Conservation (phyloP, 352 stramenopile species). For the Phytophthora pluvialis region DNA sequence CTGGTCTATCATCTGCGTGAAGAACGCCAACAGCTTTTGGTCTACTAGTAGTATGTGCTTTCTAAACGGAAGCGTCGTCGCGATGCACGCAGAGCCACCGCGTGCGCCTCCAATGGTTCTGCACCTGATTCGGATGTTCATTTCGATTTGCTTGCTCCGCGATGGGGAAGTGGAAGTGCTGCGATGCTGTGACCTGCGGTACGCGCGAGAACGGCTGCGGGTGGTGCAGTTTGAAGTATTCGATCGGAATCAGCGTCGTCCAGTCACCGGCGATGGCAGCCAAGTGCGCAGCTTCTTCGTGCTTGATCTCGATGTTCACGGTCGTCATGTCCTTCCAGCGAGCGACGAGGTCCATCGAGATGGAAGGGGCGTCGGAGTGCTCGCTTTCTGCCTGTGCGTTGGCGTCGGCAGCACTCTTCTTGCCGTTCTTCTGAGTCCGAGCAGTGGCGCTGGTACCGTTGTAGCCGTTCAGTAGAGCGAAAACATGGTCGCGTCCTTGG, state of each 20-base stretch:
- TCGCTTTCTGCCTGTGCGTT: slow-evolving; percentile 10
- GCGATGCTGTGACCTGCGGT: slow-evolving; percentile 53
- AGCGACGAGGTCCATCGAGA: slow-evolving; percentile 76
- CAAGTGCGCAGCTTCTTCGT: slow-evolving; percentile 47
- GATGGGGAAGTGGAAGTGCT: slow-evolving; percentile 70
- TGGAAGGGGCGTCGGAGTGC: slow-evolving; percentile 20
- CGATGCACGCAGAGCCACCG: slow-evolving; percentile 55
- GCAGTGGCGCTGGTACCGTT: slow-evolving; percentile 18
- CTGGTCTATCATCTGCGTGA: too few relatives aligned
- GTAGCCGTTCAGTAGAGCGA: slow-evolving; percentile 60
- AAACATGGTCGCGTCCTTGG: slow-evolving; percentile 97
- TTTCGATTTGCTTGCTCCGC: slow-evolving; percentile 30
- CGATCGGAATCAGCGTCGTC: slow-evolving; percentile 49
- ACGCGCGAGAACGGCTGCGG: slow-evolving; percentile 75
- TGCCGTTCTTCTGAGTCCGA: slow-evolving; percentile 28
- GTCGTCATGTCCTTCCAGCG: slow-evolving; percentile 73
- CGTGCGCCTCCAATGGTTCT: slow-evolving; percentile 32
- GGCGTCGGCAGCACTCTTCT: slow-evolving; percentile 15
- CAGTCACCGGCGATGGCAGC: slow-evolving; percentile 13
- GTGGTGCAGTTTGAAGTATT: slow-evolving; percentile 61
- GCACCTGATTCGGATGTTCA: slow-evolving; percentile 32
- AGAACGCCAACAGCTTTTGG: neutral
- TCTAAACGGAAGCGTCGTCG: slow-evolving; percentile 18
- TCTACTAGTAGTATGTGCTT: slow-evolving; percentile 14
- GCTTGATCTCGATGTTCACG: slow-evolving; percentile 79